Percentiles rank a stretch among this genome's conserved stretches.
phyloP scores from a whole-genome alignment of 257 asterid species.

The Orobanche coerulescens region DNA sequence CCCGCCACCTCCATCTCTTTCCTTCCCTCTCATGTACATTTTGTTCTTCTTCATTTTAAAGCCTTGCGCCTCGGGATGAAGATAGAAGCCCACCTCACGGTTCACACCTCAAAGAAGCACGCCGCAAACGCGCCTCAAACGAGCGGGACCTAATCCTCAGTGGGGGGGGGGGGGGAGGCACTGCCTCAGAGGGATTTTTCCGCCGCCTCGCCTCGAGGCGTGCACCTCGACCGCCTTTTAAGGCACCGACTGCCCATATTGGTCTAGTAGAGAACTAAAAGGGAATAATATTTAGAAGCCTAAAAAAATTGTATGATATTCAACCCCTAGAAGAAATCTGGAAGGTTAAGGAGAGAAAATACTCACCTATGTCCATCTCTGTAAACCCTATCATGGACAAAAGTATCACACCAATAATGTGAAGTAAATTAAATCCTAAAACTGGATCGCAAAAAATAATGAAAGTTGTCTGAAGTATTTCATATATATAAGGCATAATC shows the following conservation, averaged over 20 bases:
- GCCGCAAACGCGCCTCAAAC: no score
- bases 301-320: neutral
- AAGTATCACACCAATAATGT: neutral
- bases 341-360: neutral
- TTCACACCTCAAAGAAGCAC: no score
- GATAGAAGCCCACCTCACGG: no score
- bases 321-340: neutral
- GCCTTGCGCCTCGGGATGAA: no score
- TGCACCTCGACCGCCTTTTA: no score
- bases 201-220: no score
- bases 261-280: constrained; percentile 15
- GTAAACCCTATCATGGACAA: constrained; percentile 12
- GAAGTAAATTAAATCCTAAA: neutral
- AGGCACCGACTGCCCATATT: neutral
- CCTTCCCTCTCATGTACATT: no score
- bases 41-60: no score
- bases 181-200: no score
- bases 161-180: no score
- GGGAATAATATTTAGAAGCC: constrained; percentile 13
- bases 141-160: no score
- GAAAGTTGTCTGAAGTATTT: neutral
- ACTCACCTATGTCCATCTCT: constrained; percentile 5
- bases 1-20: no score
- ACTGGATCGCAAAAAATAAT: neutral
- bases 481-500: neutral